These are phyloP conservation scores for Verbena officinalis DNA, from an alignment of 257 asterid genomes.

Conservation along the genomic window DNA sequence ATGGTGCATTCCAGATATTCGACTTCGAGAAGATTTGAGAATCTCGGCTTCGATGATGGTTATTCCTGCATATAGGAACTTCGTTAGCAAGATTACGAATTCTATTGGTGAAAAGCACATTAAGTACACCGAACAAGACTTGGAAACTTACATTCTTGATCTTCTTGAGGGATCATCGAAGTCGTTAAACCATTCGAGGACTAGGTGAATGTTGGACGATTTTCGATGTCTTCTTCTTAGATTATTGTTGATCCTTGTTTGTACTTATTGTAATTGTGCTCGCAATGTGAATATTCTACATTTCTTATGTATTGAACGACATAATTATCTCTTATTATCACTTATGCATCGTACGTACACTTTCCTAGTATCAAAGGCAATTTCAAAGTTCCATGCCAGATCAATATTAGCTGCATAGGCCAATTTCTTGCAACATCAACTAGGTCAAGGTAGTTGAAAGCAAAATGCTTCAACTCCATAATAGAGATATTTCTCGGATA, in stretches of 20 bases:
- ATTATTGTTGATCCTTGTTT: background rate
- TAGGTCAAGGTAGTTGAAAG: slow-evolving; percentile 12
- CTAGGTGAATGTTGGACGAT: slow-evolving; percentile 37
- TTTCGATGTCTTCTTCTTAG: background rate
- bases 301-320: background rate
- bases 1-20: slow-evolving; percentile 63
- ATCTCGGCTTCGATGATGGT: slow-evolving; percentile 46
- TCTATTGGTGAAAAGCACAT: slow-evolving; percentile 54
- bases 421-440: background rate
- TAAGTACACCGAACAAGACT: slow-evolving; percentile 64
- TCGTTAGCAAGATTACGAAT: slow-evolving; percentile 34
- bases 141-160: slow-evolving; percentile 57
- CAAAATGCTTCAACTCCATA: background rate
- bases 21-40: slow-evolving; percentile 58
- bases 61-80: slow-evolving; percentile 55
- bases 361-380: background rate
- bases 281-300: background rate
- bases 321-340: background rate
- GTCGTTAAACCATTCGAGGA: slow-evolving; percentile 45
- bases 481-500: background rate
- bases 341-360: too few relatives aligned
- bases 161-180: slow-evolving; percentile 59
- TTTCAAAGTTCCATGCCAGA: background rate
- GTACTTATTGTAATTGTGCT: background rate
- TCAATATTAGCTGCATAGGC: background rate